phyloP scores from a whole-genome alignment of 1,139 yeast species.

The Kazachstania sp. region DNA sequence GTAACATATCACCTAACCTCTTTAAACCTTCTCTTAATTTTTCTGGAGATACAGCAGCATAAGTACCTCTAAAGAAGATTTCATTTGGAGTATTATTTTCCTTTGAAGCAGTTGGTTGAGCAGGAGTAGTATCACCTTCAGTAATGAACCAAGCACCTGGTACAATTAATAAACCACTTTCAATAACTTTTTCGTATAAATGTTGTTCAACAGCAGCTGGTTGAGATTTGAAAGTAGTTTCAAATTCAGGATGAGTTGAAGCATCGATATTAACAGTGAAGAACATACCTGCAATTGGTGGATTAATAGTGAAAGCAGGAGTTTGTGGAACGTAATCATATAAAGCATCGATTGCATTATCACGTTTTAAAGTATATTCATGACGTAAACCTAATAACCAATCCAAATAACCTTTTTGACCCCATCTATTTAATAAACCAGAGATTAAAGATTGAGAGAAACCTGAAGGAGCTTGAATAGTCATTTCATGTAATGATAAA shows the following conservation, averaged over 20 bases:
- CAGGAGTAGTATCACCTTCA: slow-evolving; percentile 36
- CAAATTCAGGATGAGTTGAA: slow-evolving; percentile 48
- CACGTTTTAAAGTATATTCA: slow-evolving; percentile 73
- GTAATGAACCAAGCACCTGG: slow-evolving; percentile 58
- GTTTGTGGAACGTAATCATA: slow-evolving; percentile 38
- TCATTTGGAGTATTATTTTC: slow-evolving; percentile 35
- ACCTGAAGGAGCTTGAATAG: slow-evolving; percentile 78
- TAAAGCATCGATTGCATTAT: slow-evolving; percentile 49
- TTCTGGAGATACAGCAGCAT: slow-evolving; percentile 61
- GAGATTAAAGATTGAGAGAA: slow-evolving; percentile 64
- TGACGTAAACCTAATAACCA: slow-evolving; percentile 83
- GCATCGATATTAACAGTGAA: slow-evolving; percentile 49
- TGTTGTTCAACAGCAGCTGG: slow-evolving; percentile 43
- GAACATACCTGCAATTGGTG: slow-evolving; percentile 64
- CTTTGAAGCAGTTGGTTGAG: slow-evolving; percentile 44
- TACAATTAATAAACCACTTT: slow-evolving; percentile 46
- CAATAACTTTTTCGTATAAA: slow-evolving; percentile 42
- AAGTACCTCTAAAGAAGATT: slow-evolving; percentile 56
- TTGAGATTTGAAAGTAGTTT: slow-evolving; percentile 38
- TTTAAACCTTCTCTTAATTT: slow-evolving; percentile 44
- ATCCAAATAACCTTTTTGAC: slow-evolving; percentile 66
- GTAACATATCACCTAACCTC: slow-evolving; percentile 48
- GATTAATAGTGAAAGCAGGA: slow-evolving; percentile 32
- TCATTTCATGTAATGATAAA: slow-evolving; percentile 69
- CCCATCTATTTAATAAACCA: slow-evolving; percentile 61